A percentile compares a stretch with the other conserved stretches of the same genome.
Conservation (phyloP, 768 basidiomycete genomes). For the Candolleomyces aberdarensis region DNA sequence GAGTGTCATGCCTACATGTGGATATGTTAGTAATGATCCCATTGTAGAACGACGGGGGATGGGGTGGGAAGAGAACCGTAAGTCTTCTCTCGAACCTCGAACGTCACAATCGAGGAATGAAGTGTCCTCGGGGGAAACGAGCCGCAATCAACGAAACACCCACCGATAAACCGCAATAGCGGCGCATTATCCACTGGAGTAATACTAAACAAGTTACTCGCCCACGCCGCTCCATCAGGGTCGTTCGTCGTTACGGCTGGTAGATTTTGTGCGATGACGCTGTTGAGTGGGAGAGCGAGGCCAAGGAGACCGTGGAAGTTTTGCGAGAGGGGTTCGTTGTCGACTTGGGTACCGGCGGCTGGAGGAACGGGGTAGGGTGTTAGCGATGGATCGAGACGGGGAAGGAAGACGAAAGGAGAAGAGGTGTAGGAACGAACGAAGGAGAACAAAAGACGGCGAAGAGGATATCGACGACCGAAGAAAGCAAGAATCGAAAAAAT, state of each 20-base stretch:
- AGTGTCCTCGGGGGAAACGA: too few relatives aligned
- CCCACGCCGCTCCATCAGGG: constrained; percentile 64
- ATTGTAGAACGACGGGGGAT: too few relatives aligned
- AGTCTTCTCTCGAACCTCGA: too few relatives aligned
- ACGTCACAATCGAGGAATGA: neutral
- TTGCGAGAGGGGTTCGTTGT: constrained; percentile 52
- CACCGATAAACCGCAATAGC: constrained; percentile 47
- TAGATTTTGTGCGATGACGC: constrained; percentile 53
- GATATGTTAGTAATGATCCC: constrained; percentile 24
- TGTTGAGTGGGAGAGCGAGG: constrained; percentile 71
- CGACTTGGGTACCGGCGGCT: constrained; percentile 51
- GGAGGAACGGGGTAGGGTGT: constrained; percentile 27
- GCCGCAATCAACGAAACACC: neutral
- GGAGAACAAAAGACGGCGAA: too few relatives aligned
- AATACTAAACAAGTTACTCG: constrained; percentile 71
- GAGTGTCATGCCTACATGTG: constrained; percentile 44
- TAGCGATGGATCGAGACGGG: neutral
- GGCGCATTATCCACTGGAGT: constrained; percentile 53
- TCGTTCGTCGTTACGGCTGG: constrained; percentile 44
- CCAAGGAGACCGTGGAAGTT: constrained; percentile 69
- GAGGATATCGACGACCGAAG: too few relatives aligned
- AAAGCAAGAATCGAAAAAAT: too few relatives aligned
- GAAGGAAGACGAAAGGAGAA: neutral
- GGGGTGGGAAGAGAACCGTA: too few relatives aligned
- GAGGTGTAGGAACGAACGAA: too few relatives aligned